Evolutionary conservation across 345 rosid genomes (phyloP).

Genomic region (Dipteronia dyeriana): DNA sequence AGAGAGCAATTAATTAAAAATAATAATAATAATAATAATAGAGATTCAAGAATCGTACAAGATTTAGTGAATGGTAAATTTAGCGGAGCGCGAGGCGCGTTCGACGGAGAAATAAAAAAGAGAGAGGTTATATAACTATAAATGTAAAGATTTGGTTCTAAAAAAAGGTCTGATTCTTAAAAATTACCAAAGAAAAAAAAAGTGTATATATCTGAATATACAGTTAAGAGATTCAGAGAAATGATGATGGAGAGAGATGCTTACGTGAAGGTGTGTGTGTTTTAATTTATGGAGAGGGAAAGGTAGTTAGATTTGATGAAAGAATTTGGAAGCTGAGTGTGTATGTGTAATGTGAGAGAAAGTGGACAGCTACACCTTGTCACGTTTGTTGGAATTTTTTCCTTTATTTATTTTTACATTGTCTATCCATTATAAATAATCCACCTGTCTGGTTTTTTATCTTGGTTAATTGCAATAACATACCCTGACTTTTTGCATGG

Average conservation of each 20-base stretch:
- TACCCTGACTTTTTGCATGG: too few species aligned
- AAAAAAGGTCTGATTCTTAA: not conserved
- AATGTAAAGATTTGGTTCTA: not conserved
- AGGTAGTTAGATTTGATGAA: not conserved
- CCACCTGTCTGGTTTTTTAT: too few species aligned
- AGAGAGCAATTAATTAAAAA: not conserved
- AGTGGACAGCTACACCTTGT: too few species aligned
- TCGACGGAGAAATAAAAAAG: not conserved
- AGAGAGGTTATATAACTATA: not conserved
- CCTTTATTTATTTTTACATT: too few species aligned
- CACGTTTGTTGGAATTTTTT: too few species aligned
- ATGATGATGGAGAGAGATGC: too few species aligned
- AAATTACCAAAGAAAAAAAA: not conserved
- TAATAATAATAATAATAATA: too few species aligned
- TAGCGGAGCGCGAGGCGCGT: not conserved
- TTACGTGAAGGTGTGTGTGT: not conserved
- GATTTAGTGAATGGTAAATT: not conserved
- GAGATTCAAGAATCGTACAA: not conserved
- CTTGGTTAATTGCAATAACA: too few species aligned
- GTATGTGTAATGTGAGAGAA: not conserved
- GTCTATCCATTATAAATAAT: too few species aligned
- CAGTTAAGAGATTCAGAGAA: not conserved
- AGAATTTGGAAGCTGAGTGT: not conserved
- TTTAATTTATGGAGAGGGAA: constrained; percentile 9
- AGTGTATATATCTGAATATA: not conserved